A percentile compares a stretch with the other conserved stretches of the same genome.
These are phyloP conservation scores for Teunomyces atbi DNA, from an alignment of 805 yeast species.

Conservation along the genomic window DNA sequence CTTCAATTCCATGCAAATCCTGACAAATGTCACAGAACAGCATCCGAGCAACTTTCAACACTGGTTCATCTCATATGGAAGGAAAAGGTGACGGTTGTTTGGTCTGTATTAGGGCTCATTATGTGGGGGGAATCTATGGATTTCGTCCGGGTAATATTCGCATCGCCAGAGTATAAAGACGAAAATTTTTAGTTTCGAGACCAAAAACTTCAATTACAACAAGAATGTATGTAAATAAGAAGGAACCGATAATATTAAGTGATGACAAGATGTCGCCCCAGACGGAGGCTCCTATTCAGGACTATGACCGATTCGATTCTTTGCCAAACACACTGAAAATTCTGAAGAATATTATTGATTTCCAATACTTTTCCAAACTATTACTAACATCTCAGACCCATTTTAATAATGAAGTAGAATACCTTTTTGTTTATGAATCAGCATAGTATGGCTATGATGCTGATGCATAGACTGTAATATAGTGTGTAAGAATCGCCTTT, in stretches of 20 bases:
- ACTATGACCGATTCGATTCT: conserved; percentile 68
- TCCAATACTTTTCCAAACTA: neutral
- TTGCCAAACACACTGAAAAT: conserved; percentile 68
- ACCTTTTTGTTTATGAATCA: neutral
- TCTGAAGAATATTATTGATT: conserved; percentile 41
- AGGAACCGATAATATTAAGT: conserved; percentile 18
- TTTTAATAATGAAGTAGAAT: neutral
- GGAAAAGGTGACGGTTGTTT: no score
- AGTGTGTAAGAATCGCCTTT: neutral
- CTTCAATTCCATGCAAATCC: neutral
- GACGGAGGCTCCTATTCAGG: conserved; percentile 61
- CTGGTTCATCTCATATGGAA: no score
- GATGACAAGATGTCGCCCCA: conserved; percentile 80
- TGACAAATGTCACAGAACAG: neutral
- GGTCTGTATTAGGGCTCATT: neutral
- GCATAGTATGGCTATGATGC: conserved; percentile 3
- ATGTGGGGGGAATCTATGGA: neutral
- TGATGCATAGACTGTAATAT: conserved; percentile 1
- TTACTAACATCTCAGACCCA: conserved; percentile 5
- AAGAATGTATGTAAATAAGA: conserved; percentile 5
- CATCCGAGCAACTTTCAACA: neutral
- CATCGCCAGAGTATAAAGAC: neutral
- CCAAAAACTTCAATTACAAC: neutral
- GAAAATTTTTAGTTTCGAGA: neutral
- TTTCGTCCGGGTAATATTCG: neutral